phyloP scores from a whole-genome alignment of 116 monocot species.

The Cymodocea nodosa region DNA sequence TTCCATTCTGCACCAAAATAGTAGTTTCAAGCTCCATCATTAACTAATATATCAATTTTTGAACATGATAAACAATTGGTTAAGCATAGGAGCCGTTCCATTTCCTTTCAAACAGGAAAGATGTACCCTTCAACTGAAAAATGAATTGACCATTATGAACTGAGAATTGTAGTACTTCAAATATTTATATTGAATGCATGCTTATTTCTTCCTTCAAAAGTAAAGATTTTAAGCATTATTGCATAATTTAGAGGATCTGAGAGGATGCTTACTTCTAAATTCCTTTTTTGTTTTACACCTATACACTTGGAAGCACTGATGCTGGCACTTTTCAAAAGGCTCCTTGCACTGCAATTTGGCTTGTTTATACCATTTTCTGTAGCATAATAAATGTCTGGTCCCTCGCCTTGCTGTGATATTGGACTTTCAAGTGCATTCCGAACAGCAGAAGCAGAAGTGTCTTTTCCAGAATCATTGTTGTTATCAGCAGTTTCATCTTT shows the following conservation, averaged over 20 bases:
- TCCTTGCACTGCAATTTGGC: slow-evolving; percentile 34
- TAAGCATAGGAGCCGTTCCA: too few relatives aligned
- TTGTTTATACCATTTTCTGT: slow-evolving; percentile 33
- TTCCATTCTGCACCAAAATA: too few relatives aligned
- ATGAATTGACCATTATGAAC: too few relatives aligned
- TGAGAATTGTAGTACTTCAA: too few relatives aligned
- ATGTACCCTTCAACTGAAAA: too few relatives aligned
- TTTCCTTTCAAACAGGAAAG: too few relatives aligned
- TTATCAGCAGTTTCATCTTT: slow-evolving; percentile 35
- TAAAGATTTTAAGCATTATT: background rate
- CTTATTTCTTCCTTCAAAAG: background rate
- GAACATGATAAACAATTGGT: too few relatives aligned
- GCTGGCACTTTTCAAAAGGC: slow-evolving; percentile 69
- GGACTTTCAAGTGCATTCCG: slow-evolving; percentile 35
- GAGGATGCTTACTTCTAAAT: slow-evolving; percentile 12
- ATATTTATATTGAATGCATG: too few relatives aligned
- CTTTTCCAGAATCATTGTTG: slow-evolving; percentile 38
- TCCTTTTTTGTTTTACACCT: slow-evolving; percentile 30
- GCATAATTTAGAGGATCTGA: background rate
- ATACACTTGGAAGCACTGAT: slow-evolving; percentile 82
- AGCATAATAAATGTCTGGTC: slow-evolving; percentile 2
- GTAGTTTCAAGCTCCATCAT: too few relatives aligned
- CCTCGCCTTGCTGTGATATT: slow-evolving; percentile 25
- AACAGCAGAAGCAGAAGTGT: slow-evolving; percentile 30
- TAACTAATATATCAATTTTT: too few relatives aligned